Evolutionary conservation across 768 basidiomycete genomes (phyloP).

Genomic region (Atractiella rhizophila): DNA sequence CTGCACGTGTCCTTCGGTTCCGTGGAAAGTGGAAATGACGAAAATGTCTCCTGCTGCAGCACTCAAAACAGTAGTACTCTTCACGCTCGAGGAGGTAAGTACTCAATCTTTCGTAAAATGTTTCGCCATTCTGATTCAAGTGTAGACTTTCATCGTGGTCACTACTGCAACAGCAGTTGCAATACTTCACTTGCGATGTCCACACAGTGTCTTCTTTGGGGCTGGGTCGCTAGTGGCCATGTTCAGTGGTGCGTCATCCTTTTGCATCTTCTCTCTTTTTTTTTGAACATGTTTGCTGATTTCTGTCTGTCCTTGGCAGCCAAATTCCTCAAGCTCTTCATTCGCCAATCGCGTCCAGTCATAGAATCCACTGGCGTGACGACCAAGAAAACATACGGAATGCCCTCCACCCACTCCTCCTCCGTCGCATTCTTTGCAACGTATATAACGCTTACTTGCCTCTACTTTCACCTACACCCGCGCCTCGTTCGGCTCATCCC

Average conservation of each 20-base stretch:
- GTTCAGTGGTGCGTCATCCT: background rate
- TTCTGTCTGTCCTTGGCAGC: constrained; percentile 19
- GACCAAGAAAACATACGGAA: constrained; percentile 24
- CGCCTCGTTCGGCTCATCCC: constrained; percentile 13
- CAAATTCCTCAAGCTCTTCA: constrained; percentile 22
- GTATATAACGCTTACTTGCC: constrained; percentile 20
- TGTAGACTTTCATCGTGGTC: too few species aligned
- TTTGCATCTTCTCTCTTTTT: background rate
- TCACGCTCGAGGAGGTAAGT: too few species aligned
- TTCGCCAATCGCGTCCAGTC: constrained; percentile 21
- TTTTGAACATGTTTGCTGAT: background rate
- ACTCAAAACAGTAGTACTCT: too few species aligned
- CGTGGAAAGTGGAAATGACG: too few species aligned
- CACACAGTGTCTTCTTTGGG: too few species aligned
- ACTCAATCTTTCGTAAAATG: too few species aligned
- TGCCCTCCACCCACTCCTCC: constrained; percentile 27
- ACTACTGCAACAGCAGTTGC: too few species aligned
- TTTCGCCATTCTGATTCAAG: too few species aligned
- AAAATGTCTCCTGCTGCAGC: too few species aligned
- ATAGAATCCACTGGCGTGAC: too few species aligned
- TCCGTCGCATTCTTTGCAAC: constrained; percentile 24
- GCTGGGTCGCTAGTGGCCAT: background rate
- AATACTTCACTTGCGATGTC: too few species aligned
- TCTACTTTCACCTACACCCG: constrained; percentile 14
- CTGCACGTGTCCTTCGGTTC: too few species aligned